Base-by-base conservation (phyloP, 169 alveolate genomes). In the Plasmodium cynomolgi region DNA sequence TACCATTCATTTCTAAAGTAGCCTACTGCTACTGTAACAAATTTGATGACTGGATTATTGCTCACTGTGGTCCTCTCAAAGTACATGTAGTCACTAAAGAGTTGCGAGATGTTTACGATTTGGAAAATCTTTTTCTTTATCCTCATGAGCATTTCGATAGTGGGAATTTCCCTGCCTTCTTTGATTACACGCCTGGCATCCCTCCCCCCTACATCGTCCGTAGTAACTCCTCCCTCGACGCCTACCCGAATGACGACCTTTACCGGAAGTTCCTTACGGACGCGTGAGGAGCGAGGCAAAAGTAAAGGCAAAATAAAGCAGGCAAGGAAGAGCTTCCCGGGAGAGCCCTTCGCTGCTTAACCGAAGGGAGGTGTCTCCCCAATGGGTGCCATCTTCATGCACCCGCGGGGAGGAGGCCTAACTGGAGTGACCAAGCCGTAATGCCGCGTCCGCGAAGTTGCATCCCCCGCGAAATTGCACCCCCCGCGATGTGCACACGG, bases 21-120 rank as follows among this genome's bases (percentile, higher is more conserved):
- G 83, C 96, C 20, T 97, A 97, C 93, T 96, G 97, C 81, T 95
- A 97, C 74, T 92, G 96, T 39, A 95, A 96, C 75, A 80, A 97
- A 33, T 84, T 72, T 74, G 97, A 97, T 93, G 97, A 97, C 73
- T 97, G 98, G 98, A 94, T 96, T 34, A 91, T 97, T 3, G 95
- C 97, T 1, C 97, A 95, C 44, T 96, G 96, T 73, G 98, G 98
- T 3, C 97, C 97, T 0, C 95, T 97, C 1, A 95, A 95, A 80
- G 95, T 97, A 26, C 97, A 97, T 92, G 94, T 97, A 2, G 92
- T 97, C 86, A 95, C 96, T 1, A 54, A 95, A 58, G 95, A 95
- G 23, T 91, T 93, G 50, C 85, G 98, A 44, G 92, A 95, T 47
- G 13, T 33, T 20, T 96, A 97, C 83, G 96, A 92, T 86, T 20